Percentiles rank a stretch among this genome's conserved stretches.
These are phyloP conservation scores for Taiozyma sp. DNA, from an alignment of 1,139 yeast species.

Conservation along the genomic window DNA sequence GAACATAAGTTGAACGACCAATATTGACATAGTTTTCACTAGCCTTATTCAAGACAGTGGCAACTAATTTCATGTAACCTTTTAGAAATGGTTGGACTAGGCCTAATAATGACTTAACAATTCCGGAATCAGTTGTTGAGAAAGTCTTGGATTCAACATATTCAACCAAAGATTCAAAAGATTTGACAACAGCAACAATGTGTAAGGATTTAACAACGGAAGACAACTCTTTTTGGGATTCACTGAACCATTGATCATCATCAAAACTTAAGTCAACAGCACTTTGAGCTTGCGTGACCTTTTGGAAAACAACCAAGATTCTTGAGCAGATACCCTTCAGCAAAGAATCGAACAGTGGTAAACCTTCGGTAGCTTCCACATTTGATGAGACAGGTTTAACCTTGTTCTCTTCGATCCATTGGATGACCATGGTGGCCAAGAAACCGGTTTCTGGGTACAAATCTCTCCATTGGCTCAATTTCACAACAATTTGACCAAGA, in stretches of 20 bases:
- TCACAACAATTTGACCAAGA: slow-evolving; percentile 14
- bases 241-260: slow-evolving; percentile 60
- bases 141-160: slow-evolving; percentile 31
- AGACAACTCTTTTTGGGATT: slow-evolving; percentile 40
- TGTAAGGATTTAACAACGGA: slow-evolving; percentile 35
- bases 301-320: slow-evolving; percentile 65
- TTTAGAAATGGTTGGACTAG: slow-evolving; percentile 54
- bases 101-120: slow-evolving; percentile 38
- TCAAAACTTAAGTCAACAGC: slow-evolving; percentile 37
- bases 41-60: slow-evolving; percentile 36
- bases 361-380: not conserved
- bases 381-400: slow-evolving; percentile 1
- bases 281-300: slow-evolving; percentile 35
- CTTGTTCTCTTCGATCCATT: slow-evolving; percentile 31
- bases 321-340: slow-evolving; percentile 53
- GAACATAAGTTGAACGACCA: slow-evolving; percentile 55
- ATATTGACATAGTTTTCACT: slow-evolving; percentile 44
- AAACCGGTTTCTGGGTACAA: slow-evolving; percentile 32
- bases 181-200: slow-evolving; percentile 23
- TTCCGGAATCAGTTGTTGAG: slow-evolving; percentile 27
- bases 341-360: slow-evolving; percentile 35
- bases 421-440: slow-evolving; percentile 39
- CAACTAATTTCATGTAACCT: slow-evolving; percentile 44
- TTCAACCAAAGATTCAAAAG: slow-evolving; percentile 30
- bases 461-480: slow-evolving; percentile 28